These are phyloP conservation scores for Aspergillus sp. DNA, from an alignment of 2,329 filamentous ascomycete species.

Conservation along the genomic window DNA sequence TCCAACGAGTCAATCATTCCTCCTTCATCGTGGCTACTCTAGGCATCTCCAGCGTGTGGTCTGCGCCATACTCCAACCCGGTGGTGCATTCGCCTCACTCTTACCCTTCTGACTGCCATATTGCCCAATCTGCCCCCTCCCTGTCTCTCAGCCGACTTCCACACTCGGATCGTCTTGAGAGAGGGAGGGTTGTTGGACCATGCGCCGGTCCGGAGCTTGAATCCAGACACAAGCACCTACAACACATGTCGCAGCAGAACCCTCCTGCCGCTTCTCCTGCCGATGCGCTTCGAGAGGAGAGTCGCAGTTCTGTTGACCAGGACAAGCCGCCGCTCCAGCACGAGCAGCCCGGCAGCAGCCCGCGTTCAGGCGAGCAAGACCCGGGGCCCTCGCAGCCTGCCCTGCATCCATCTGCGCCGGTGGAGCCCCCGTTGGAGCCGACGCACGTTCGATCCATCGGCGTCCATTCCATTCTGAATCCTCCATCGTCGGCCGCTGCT, in stretches of 20 bases:
- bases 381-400: constrained; percentile 22
- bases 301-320: constrained; percentile 13
- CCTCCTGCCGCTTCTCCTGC: constrained; percentile 20
- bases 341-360: constrained; percentile 2
- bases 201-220: constrained; percentile 23
- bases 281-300: constrained; percentile 16
- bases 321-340: constrained; percentile 11
- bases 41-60: constrained; percentile 28
- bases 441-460: constrained; percentile 27
- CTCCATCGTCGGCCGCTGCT: constrained; percentile 18
- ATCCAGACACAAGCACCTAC: constrained; percentile 20
- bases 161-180: constrained; percentile 26
- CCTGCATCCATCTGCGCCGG: constrained; percentile 28
- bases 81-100: constrained; percentile 22
- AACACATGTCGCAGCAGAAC: constrained; percentile 34
- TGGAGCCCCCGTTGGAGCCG: constrained; percentile 25
- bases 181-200: constrained; percentile 31
- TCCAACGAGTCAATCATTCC: too few species aligned
- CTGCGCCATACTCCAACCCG: constrained; percentile 23
- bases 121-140: constrained; percentile 18
- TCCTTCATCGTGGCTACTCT: constrained; percentile 34
- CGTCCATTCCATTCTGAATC: constrained; percentile 35
- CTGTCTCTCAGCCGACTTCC: constrained; percentile 29
- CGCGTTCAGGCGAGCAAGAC: constrained; percentile 14
- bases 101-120: constrained; percentile 21